Evolutionary conservation across 495 filamentous ascomycete species (phyloP).

Genomic region (Tirmania nivea): DNA sequence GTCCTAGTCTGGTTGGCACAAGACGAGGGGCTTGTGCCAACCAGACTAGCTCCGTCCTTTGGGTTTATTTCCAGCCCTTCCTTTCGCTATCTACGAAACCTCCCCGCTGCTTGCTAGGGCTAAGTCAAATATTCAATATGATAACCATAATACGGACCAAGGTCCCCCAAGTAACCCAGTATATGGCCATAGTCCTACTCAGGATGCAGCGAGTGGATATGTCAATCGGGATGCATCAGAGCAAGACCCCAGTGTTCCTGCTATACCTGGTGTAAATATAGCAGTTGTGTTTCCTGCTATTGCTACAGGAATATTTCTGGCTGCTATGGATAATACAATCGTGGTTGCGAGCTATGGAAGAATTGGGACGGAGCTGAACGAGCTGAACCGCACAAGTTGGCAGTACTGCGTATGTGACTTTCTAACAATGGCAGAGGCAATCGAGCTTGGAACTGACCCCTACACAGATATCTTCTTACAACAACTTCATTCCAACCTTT

Average conservation of each 20-base stretch:
- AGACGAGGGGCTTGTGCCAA: no score
- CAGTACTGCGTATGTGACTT: slow-evolving; percentile 40
- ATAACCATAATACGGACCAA: no score
- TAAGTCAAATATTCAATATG: no score
- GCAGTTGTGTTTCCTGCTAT: slow-evolving; percentile 34
- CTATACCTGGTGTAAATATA: slow-evolving; percentile 23
- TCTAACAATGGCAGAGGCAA: background rate
- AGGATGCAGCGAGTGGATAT: no score
- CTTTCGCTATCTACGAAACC: no score
- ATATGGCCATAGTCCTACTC: no score
- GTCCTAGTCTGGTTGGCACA: no score
- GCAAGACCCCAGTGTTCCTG: slow-evolving; percentile 1
- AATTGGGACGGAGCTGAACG: slow-evolving; percentile 61
- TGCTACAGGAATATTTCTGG: slow-evolving; percentile 45
- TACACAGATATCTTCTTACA: slow-evolving; percentile 42
- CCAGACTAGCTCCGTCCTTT: no score
- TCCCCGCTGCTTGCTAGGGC: no score
- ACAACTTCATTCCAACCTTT: slow-evolving; percentile 58
- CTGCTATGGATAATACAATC: slow-evolving; percentile 62
- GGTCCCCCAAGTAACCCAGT: no score
- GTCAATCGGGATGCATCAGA: background rate
- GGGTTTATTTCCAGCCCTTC: no score
- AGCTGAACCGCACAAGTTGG: slow-evolving; percentile 63
- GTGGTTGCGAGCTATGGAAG: slow-evolving; percentile 58
- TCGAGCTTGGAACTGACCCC: no score